Evolutionary conservation across 2,329 filamentous ascomycete species (phyloP).

Genomic region (Alternaria solani): DNA sequence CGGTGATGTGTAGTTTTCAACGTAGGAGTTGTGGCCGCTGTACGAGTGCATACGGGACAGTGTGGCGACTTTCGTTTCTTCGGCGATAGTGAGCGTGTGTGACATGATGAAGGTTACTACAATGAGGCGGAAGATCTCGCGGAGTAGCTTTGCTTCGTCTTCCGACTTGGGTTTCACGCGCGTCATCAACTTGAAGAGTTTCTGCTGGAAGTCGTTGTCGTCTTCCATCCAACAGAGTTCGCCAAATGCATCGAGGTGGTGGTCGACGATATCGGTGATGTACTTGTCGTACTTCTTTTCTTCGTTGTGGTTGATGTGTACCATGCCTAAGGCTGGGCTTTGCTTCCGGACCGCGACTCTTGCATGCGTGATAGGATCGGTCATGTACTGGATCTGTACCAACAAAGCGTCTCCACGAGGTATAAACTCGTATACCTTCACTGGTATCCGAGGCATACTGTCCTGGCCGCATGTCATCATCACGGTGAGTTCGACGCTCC

Average conservation of each 20-base stretch:
- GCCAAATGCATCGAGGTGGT: slow-evolving; percentile 53
- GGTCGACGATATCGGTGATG: slow-evolving; percentile 53
- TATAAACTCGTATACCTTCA: slow-evolving; percentile 58
- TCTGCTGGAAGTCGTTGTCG: slow-evolving; percentile 54
- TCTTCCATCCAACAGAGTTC: slow-evolving; percentile 57
- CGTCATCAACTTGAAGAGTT: slow-evolving; percentile 54
- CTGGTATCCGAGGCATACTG: slow-evolving; percentile 53
- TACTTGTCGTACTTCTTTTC: slow-evolving; percentile 56
- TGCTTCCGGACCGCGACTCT: slow-evolving; percentile 45
- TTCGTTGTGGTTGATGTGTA: slow-evolving; percentile 56
- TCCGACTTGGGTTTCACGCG: slow-evolving; percentile 50
- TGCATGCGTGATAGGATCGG: slow-evolving; percentile 47
- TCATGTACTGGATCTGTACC: slow-evolving; percentile 54
- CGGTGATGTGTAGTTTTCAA: slow-evolving; percentile 49
- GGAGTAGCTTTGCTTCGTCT: slow-evolving; percentile 53
- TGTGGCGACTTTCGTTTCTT: slow-evolving; percentile 48
- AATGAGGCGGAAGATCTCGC: slow-evolving; percentile 56
- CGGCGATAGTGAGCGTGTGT: slow-evolving; percentile 56
- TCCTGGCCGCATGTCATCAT: slow-evolving; percentile 54
- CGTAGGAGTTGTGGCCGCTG: slow-evolving; percentile 38
- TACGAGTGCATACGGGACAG: slow-evolving; percentile 52
- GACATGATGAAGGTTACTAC: slow-evolving; percentile 60
- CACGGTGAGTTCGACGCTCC: slow-evolving; percentile 50
- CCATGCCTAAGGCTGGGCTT: slow-evolving; percentile 58
- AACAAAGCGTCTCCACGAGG: slow-evolving; percentile 53